These are phyloP conservation scores for Candida frijolesensis DNA, from an alignment of 1,139 yeast species.

Conservation along the genomic window DNA sequence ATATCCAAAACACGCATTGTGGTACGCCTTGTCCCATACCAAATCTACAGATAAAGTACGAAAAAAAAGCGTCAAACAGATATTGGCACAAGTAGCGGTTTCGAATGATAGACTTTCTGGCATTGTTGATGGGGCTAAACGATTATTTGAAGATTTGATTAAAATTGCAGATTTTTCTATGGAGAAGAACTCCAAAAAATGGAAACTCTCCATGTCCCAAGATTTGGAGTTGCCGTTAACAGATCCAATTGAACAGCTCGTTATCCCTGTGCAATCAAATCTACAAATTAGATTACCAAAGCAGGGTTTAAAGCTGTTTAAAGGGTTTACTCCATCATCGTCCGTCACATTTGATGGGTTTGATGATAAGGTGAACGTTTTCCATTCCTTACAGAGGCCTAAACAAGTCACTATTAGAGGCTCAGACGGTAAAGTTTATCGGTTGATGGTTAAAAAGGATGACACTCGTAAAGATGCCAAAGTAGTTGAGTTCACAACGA, in stretches of 20 bases:
- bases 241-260: slow-evolving; percentile 63
- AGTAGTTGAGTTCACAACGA: slow-evolving; percentile 87
- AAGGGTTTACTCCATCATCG: slow-evolving; percentile 57
- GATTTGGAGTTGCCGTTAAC: slow-evolving; percentile 50
- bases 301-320: slow-evolving; percentile 42
- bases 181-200: slow-evolving; percentile 32
- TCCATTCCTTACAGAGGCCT: slow-evolving; percentile 86
- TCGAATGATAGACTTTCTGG: background rate
- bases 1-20: slow-evolving; percentile 82
- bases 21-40: slow-evolving; percentile 79
- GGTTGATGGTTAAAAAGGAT: slow-evolving; percentile 83
- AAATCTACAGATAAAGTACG: slow-evolving; percentile 67
- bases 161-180: slow-evolving; percentile 36
- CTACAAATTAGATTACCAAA: slow-evolving; percentile 69
- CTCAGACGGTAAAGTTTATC: slow-evolving; percentile 70
- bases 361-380: slow-evolving; percentile 65
- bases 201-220: slow-evolving; percentile 37
- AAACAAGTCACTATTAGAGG: slow-evolving; percentile 77
- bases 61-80: slow-evolving; percentile 47
- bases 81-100: slow-evolving; percentile 19
- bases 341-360: slow-evolving; percentile 58
- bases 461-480: slow-evolving; percentile 96
- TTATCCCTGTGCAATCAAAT: slow-evolving; percentile 78
- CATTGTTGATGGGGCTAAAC: slow-evolving; percentile 26
- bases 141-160: slow-evolving; percentile 38